Conservation (phyloP, 2,329 filamentous ascomycete species). For the Eutypa lata region DNA sequence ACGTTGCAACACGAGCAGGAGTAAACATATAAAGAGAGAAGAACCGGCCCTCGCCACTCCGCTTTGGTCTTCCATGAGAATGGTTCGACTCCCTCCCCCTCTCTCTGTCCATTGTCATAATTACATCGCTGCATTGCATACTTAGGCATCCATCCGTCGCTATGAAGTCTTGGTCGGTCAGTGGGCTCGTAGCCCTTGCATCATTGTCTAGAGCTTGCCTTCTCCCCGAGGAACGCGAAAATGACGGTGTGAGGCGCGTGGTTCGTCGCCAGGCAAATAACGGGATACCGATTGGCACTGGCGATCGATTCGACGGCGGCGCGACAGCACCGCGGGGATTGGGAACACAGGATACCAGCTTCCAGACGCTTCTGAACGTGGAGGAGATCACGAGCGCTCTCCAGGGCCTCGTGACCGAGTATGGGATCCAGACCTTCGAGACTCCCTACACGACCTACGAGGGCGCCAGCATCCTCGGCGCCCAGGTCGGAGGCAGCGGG, state of each 20-base stretch:
- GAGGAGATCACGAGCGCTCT: constrained; percentile 43
- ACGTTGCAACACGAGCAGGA: neutral
- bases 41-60: no score
- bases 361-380: constrained; percentile 43
- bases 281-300: constrained; percentile 38
- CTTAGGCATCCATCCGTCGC: neutral
- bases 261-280: constrained; percentile 9
- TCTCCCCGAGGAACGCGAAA: constrained; percentile 33
- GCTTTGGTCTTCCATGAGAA: neutral
- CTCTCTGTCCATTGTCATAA: no score
- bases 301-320: constrained; percentile 40
- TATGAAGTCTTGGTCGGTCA: constrained; percentile 1
- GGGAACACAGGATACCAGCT: constrained; percentile 32
- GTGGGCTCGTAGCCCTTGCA: constrained; percentile 1
- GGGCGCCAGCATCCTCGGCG: constrained; percentile 35
- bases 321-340: constrained; percentile 34
- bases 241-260: constrained; percentile 11
- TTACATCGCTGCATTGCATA: no score
- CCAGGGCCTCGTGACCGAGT: constrained; percentile 37
- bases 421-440: constrained; percentile 37
- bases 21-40: neutral
- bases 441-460: constrained; percentile 43
- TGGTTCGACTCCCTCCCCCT: no score
- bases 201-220: constrained; percentile 26
- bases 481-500: constrained; percentile 7